Conservation (phyloP, 129 eudicot genomes). For the Flaveria brownii region DNA sequence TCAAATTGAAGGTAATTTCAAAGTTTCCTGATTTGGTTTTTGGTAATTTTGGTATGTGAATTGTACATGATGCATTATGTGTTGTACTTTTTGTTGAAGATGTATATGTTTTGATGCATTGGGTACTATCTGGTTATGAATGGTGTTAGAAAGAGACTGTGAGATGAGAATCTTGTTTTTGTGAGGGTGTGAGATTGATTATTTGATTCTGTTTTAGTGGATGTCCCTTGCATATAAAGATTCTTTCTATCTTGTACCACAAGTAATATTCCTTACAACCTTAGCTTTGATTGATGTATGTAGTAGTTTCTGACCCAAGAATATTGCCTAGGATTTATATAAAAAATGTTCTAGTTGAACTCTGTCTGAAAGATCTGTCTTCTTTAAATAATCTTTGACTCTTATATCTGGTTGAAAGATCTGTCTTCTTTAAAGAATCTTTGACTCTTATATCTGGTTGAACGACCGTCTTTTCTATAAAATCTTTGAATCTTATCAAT, state of each 20-base stretch:
- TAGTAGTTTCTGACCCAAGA: conserved; percentile 13
- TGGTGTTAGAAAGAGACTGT: conserved; percentile 2
- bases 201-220: conserved; percentile 35
- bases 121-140: neutral
- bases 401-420: too few relatives aligned
- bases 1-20: conserved; percentile 67
- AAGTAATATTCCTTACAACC: conserved; percentile 16
- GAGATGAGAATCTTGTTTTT: conserved; percentile 27
- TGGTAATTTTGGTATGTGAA: neutral
- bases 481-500: too few relatives aligned
- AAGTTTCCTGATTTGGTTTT: conserved; percentile 9
- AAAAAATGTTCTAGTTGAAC: neutral
- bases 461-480: too few relatives aligned
- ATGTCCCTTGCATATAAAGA: conserved; percentile 24
- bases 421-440: too few relatives aligned
- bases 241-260: conserved; percentile 34
- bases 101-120: conserved; percentile 27
- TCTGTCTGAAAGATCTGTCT: too few relatives aligned
- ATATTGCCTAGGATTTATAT: conserved; percentile 1
- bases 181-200: conserved; percentile 26
- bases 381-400: too few relatives aligned
- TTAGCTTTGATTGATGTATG: conserved; percentile 14
- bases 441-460: too few relatives aligned
- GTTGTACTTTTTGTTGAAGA: neutral
- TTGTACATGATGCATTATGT: neutral